Conservation (phyloP, 345 rosid species). For the Gossypium turneri region DNA sequence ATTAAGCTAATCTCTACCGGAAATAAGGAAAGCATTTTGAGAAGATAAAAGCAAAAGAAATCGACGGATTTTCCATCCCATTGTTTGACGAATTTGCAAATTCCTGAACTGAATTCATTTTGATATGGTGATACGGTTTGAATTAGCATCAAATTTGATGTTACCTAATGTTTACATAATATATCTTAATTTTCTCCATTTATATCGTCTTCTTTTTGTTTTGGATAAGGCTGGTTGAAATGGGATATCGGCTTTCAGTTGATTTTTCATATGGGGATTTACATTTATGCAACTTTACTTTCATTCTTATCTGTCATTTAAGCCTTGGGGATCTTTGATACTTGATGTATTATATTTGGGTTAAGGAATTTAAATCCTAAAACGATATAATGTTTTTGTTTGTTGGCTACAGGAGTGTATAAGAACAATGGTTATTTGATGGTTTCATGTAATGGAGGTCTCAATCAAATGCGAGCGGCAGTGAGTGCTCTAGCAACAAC, state of each 20-base stretch:
- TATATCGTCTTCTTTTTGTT: neutral
- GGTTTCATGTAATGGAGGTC: conserved; percentile 96
- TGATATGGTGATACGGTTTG: neutral
- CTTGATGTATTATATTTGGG: neutral
- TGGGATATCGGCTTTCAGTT: neutral
- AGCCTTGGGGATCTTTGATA: neutral
- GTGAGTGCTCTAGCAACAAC: conserved; percentile 35
- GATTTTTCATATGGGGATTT: neutral
- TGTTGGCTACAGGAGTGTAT: conserved; percentile 61
- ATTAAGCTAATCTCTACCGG: neutral
- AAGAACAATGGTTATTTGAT: conserved; percentile 90
- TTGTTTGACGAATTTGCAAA: neutral
- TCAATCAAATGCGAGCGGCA: conserved; percentile 92
- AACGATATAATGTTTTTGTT: neutral
- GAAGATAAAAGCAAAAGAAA: neutral
- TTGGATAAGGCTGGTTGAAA: neutral
- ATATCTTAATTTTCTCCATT: neutral
- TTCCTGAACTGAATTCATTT: neutral
- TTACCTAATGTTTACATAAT: neutral
- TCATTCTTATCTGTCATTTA: neutral
- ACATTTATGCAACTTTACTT: neutral
- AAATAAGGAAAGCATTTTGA: neutral
- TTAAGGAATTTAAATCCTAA: neutral
- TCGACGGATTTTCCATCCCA: neutral
- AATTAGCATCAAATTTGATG: neutral